These are phyloP conservation scores for Scheffersomyces illinoinensis DNA, from an alignment of 1,139 yeast genomes.

Conservation along the genomic window DNA sequence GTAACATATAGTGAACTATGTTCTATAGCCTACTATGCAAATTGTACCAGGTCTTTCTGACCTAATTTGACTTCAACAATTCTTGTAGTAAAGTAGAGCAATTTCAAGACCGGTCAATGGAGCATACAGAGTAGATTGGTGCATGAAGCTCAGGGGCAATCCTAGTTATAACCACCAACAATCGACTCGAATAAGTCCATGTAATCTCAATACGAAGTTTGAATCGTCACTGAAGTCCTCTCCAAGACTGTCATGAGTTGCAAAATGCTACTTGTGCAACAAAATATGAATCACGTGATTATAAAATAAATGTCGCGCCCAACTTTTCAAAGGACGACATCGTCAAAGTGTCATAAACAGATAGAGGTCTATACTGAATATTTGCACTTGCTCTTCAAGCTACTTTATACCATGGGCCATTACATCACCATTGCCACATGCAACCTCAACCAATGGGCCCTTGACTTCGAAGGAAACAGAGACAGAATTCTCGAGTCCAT, in stretches of 20 bases:
- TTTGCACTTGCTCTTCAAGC: background rate
- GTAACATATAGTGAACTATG: too few species aligned
- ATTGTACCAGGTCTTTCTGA: too few species aligned
- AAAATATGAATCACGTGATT: background rate
- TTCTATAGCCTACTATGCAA: too few species aligned
- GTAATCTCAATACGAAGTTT: too few species aligned
- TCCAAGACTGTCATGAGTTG: background rate
- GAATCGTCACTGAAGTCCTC: background rate
- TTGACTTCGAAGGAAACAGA: conserved; percentile 95
- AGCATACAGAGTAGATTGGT: too few species aligned
- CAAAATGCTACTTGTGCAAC: background rate
- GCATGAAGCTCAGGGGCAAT: too few species aligned
- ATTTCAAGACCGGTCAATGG: too few species aligned
- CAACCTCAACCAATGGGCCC: conserved; percentile 95
- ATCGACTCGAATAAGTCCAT: too few species aligned
- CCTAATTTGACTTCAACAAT: too few species aligned
- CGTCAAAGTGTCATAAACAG: background rate
- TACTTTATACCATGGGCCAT: conserved; percentile 43
- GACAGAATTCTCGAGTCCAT: conserved; percentile 87
- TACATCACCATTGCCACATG: conserved; percentile 62
- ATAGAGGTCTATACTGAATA: background rate
- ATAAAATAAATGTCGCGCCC: background rate
- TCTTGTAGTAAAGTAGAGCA: too few species aligned
- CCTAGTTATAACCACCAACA: too few species aligned
- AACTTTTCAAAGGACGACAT: background rate